Base-by-base conservation (phyloP, 805 yeast genomes). In the Tetrapisispora fleetii region DNA sequence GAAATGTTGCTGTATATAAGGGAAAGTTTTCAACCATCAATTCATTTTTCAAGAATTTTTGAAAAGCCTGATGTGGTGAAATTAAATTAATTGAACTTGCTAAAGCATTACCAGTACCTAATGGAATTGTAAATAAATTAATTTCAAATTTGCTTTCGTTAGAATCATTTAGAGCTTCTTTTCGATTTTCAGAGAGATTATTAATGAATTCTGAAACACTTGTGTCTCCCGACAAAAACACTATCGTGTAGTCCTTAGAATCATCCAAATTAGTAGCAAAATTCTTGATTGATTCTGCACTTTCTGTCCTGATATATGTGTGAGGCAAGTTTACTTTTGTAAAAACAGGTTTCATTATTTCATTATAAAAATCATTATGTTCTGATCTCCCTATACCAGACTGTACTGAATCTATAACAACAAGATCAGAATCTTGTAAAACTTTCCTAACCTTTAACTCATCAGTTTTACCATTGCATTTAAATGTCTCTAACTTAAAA, bases 101-200 rank as follows among this genome's bases (percentile, higher is more conserved):
- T 50, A 87, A 69, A 1, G 95, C 89, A 62, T 90, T 90, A 0
- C 95, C 97, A 0, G 95, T 83, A 1, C 97, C 97, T 50, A 80
- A 71, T 0, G 96, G 95, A 16, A 90, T 62, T 0, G 66, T 58
- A 2, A 60, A 48, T 5, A 70, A 40, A 35, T 54, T 49, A 9
- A 68, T 30, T 1, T 44, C 22, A 24, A n/a, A 45, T 37, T 10
- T 46, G 22, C 5, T 24, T 6, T 47, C 35, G 19, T 37, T 19
- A 10, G 24, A 11, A 27, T 21, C 7, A 7, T 16, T 18, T 6
- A 43, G 24, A n/a, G 14, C 21, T 4, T 47, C 38, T 30, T 45
- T 21, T 8, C 30, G 18, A 17, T 16, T 9, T 6, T 17, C 19
- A 5, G 54, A 58, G 27, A 75, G 60, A 18, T 64, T 69, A 60